phyloP scores from a whole-genome alignment of 1,139 yeast species.

The Saccharomyces pastorianus region DNA sequence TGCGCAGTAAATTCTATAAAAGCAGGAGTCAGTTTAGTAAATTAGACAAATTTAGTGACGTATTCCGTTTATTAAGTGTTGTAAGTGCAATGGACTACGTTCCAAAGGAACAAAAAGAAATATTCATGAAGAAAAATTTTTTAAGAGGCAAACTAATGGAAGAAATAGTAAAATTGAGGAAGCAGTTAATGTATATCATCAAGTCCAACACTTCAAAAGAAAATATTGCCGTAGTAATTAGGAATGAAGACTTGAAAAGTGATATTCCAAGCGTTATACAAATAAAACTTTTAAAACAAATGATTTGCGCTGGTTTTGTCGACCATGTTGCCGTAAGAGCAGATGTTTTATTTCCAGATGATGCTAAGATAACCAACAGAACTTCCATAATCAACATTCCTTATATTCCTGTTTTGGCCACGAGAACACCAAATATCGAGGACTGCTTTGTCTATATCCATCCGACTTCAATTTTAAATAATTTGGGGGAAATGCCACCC shows the following conservation, averaged over 20 bases:
- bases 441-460: conserved; percentile 66
- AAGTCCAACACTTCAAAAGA: conserved; percentile 54
- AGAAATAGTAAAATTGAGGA: conserved; percentile 73
- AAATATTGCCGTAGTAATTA: conserved; percentile 44
- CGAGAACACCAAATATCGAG: conserved; percentile 34
- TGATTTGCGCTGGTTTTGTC: conserved; percentile 84
- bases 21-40: conserved; percentile 55
- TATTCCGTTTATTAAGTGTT: conserved; percentile 65
- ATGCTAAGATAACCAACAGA: conserved; percentile 49
- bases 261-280: conserved; percentile 65
- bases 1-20: conserved; percentile 45
- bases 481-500: conserved; percentile 53
- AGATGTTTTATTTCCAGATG: conserved; percentile 57
- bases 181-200: conserved; percentile 71
- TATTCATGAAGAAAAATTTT: conserved; percentile 53
- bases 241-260: conserved; percentile 47
- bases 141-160: conserved; percentile 66
- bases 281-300: conserved; percentile 75
- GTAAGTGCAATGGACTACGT: conserved; percentile 85
- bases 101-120: conserved; percentile 37
- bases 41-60: conserved; percentile 69
- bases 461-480: conserved; percentile 57
- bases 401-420: conserved; percentile 61
- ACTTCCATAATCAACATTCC: conserved; percentile 60
- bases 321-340: conserved; percentile 87